Evolutionary conservation across 2,329 filamentous ascomycete species (phyloP), one percentile per base, ranked within the genome.

Genomic region (Trichophyton rubrum): DNA sequence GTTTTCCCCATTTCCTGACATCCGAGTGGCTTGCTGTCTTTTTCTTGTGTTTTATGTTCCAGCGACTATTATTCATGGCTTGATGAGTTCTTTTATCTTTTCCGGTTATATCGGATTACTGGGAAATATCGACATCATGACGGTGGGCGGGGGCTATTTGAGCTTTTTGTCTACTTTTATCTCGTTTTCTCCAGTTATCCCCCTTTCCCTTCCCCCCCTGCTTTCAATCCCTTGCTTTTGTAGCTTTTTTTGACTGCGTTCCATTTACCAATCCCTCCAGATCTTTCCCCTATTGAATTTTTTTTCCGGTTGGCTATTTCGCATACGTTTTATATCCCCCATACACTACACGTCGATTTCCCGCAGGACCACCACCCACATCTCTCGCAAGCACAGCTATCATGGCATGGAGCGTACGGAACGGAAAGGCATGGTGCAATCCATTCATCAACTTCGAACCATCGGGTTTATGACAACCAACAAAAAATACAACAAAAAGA

Each of bases 21-120:
- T 55, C 59, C 59, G 59, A 56, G 61, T 60, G 49, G 33, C 56
- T 45, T 62, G 35, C 24, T 64, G 63, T 64, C 45, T 60, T 38
- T 61, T 59, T 51, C 49, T 62, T 43, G 5, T 59, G 45, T 59
- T 59, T 40, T 24, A 11, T 47, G 30, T 43, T 59, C 40, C 40
- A 45, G 49, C 49, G 49, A 53, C 22, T 53, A 22, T 53, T 53
- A 30, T 53, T 53, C 49, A 53, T 53, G 49, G 49, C 49, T 38
- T 53, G 49, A 53, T 53, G 49, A 53, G 49, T 53, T 53, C 43
- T 45, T 27, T 59, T 61, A n/a, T 45, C 47, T 33, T 47, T 38
- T 35, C 41, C 56, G n/a, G 24, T 59, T n/a, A 43, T 41, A 59
- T 41, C n/a, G 41, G 27, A 53, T 30, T 53, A 53, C 49, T 53